Evolutionary conservation across 129 eudicot species (phyloP).

Genomic region (Artemisia annua): DNA sequence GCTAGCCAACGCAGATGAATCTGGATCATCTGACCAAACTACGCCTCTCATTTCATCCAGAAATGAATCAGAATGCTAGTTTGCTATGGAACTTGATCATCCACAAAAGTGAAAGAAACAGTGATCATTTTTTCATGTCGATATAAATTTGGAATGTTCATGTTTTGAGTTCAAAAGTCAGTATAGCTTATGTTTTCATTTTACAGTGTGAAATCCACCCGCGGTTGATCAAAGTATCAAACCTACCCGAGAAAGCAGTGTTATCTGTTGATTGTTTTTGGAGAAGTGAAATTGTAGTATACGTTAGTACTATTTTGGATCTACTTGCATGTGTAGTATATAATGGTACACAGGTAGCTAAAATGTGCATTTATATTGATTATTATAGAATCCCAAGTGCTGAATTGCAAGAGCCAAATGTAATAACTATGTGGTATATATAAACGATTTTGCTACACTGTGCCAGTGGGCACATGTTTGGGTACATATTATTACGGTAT

Average conservation of each 20-base stretch:
- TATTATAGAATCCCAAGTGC: no score
- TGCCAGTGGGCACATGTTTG: no score
- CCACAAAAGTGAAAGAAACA: neutral
- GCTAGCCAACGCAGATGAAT: conserved; percentile 18
- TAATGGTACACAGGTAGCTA: no score
- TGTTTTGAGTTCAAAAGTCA: neutral
- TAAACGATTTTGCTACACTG: no score
- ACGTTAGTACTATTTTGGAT: neutral
- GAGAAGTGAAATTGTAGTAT: neutral
- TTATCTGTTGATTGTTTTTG: neutral
- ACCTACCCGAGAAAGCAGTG: neutral
- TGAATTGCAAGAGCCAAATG: no score
- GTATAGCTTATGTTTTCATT: neutral
- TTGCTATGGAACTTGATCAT: neutral
- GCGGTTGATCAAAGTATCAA: neutral
- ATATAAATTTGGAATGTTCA: neutral
- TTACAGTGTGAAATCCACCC: neutral
- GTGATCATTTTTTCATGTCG: neutral
- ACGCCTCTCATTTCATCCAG: conserved; percentile 19
- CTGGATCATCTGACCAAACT: conserved; percentile 2
- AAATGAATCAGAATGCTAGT: conserved; percentile 6
- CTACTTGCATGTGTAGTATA: no score
- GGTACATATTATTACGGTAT: no score
- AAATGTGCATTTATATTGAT: no score
- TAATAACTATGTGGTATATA: no score